These are phyloP conservation scores for Cladosporium oxysporum DNA, from an alignment of 2,329 filamentous ascomycete species.

Conservation along the genomic window DNA sequence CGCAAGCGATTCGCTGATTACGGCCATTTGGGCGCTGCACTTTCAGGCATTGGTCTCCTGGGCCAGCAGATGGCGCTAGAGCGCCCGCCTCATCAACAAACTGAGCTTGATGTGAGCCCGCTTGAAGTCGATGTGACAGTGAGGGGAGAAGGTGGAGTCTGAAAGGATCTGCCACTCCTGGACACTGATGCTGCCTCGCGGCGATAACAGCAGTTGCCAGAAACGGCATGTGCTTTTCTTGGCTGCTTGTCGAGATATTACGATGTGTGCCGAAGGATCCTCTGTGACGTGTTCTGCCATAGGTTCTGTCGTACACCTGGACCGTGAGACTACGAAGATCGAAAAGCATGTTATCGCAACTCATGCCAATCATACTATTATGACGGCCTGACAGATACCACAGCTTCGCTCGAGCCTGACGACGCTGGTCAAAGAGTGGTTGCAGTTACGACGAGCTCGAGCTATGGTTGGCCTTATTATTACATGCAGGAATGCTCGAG, in stretches of 20 bases:
- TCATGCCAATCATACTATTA: neutral
- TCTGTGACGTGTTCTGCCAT: no score
- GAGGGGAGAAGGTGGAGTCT: conserved; percentile 11
- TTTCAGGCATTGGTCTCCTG: conserved; percentile 34
- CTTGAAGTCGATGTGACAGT: conserved; percentile 13
- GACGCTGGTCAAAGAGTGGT: neutral
- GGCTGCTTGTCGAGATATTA: neutral
- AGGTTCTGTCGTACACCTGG: no score
- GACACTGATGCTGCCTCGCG: no score
- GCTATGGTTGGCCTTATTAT: neutral
- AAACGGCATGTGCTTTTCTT: neutral
- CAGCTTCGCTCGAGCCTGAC: neutral
- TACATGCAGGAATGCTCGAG: neutral
- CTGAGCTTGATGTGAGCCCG: conserved; percentile 1
- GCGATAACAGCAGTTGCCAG: neutral
- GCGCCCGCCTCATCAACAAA: neutral
- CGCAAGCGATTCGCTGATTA: conserved; percentile 37
- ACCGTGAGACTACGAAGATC: no score
- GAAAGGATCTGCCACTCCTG: neutral
- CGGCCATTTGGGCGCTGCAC: conserved; percentile 38
- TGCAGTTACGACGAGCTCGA: neutral
- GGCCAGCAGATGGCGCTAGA: conserved; percentile 21
- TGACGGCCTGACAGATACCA: neutral
- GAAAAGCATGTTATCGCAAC: neutral
- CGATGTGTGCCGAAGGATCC: no score